A percentile compares a stretch with the other conserved stretches of the same genome.
Evolutionary conservation across 2,329 filamentous ascomycete genomes (phyloP).

Genomic region (Aspergillus tamarii): DNA sequence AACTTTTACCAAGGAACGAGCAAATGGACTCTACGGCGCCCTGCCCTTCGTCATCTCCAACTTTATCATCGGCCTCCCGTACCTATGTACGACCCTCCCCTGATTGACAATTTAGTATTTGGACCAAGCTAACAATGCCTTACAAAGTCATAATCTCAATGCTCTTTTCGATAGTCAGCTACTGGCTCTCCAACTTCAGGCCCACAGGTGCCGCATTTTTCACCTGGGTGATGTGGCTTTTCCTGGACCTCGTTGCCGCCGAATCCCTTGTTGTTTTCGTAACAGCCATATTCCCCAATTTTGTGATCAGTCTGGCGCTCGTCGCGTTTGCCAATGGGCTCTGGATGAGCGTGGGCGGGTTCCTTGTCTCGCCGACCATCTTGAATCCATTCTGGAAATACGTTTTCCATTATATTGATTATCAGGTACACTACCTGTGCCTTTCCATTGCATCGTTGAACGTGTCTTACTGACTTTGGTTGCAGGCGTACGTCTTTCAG

Average conservation of each 20-base stretch:
- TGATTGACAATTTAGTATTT: conserved; percentile 16
- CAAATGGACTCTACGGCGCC: conserved; percentile 79
- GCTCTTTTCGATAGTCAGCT: conserved; percentile 74
- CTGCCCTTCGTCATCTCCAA: conserved; percentile 75
- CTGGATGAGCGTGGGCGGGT: conserved; percentile 86
- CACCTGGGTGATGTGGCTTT: conserved; percentile 80
- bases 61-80: conserved; percentile 80
- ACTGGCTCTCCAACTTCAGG: conserved; percentile 79
- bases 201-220: conserved; percentile 69
- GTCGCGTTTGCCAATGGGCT: conserved; percentile 85
- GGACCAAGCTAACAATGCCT: neutral
- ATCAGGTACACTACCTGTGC: conserved; percentile 57
- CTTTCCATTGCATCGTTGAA: neutral
- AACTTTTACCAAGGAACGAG: conserved; percentile 74
- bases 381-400: conserved; percentile 86
- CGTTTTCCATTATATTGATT: conserved; percentile 86
- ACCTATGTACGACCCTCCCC: conserved; percentile 59
- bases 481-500: conserved; percentile 74
- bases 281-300: conserved; percentile 72
- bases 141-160: conserved; percentile 68
- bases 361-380: conserved; percentile 72
- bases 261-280: conserved; percentile 81
- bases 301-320: conserved; percentile 77
- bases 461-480: neutral
- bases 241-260: conserved; percentile 79